Base-by-base conservation (phyloP, 768 basidiomycete genomes). In the Hygrophorus russula region DNA sequence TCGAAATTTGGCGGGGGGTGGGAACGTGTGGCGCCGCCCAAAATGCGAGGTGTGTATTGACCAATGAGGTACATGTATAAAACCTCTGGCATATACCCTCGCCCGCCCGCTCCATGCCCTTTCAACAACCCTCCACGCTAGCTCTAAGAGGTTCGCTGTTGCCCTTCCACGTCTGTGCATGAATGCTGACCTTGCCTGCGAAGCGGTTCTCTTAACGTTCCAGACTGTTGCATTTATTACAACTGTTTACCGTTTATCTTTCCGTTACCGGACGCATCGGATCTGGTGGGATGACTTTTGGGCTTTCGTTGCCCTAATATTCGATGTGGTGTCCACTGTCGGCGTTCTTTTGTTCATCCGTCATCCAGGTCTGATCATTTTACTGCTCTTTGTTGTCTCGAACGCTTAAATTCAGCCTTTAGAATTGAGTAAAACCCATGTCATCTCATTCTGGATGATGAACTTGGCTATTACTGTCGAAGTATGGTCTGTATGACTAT, bases 281-380 rank as follows among this genome's bases (percentile, higher is more conserved):
- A 47, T 60, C 7, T 59, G 59, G 59, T 60, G 59, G 59, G 59
- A 60, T 40, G 59, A 60, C 42, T 51, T 51, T 35, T 56, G 53
- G 49, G 59, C 59, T 13, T 54, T 54, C 9, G 18, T 49, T 10
- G 53, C 59, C 6, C 38, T 56, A 11, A 11, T 55, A 7, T 41
- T 36, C 35, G 57, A 53, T 15, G 33, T 42, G 9, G 27, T 35
- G 5, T 19, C 28, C 29, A n/a, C 41, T 12, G 40, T 51, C 8
- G 38, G 39, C n/a, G 39, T 42, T 19, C 34, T 43, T n/a, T 4
- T 38, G 13, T 42, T 38, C 38, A 34, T 24, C 20, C 37, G 17
- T 28, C 11, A 18, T 24, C 37, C 9, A 39, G 45, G 27, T 46
- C 30, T 11, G 45, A 17, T 12, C 19, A 38, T 4, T 17, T 45